phyloP scores from a whole-genome alignment of 495 filamentous ascomycete genomes.

The Aspergillus nidulans region DNA sequence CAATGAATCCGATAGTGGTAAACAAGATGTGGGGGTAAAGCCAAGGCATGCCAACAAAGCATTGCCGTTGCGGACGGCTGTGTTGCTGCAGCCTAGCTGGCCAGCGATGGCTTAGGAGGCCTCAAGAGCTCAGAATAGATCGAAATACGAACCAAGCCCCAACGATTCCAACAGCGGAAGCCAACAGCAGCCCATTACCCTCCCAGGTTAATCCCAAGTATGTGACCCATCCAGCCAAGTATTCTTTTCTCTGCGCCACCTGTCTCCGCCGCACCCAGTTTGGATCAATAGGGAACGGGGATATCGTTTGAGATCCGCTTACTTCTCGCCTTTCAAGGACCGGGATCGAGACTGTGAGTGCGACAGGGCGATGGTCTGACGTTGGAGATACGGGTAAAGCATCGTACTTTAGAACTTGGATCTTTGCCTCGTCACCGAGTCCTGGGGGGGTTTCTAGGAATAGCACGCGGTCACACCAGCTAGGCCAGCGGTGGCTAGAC shows the following conservation, averaged over 20 bases:
- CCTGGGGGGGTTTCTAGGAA: constrained; percentile 62
- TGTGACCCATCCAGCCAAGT: constrained; percentile 52
- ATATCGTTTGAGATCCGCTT: constrained; percentile 24
- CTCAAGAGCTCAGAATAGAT: constrained; percentile 21
- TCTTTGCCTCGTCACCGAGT: constrained; percentile 25
- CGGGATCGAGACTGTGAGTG: constrained; percentile 59
- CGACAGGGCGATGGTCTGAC: constrained; percentile 83
- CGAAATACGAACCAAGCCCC: constrained; percentile 46
- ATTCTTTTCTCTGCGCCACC: constrained; percentile 50
- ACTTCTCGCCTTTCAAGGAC: constrained; percentile 26
- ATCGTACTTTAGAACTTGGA: constrained; percentile 59
- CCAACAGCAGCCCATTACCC: constrained; percentile 48
- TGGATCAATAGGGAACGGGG: constrained; percentile 53
- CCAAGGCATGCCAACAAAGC: too few species aligned
- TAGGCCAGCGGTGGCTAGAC: constrained; percentile 77
- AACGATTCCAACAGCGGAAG: constrained; percentile 34
- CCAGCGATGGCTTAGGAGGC: too few species aligned
- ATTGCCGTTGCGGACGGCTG: too few species aligned
- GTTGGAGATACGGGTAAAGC: constrained; percentile 69
- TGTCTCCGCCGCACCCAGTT: constrained; percentile 46
- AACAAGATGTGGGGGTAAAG: too few species aligned
- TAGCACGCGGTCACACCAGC: constrained; percentile 91
- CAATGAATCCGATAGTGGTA: too few species aligned
- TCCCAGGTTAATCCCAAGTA: constrained; percentile 60
- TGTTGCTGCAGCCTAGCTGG: too few species aligned